Percentiles rank a stretch among this genome's conserved stretches.
Evolutionary conservation across 176 grass and related monocot species (phyloP).

Genomic region (Bothriochloa decipiens): DNA sequence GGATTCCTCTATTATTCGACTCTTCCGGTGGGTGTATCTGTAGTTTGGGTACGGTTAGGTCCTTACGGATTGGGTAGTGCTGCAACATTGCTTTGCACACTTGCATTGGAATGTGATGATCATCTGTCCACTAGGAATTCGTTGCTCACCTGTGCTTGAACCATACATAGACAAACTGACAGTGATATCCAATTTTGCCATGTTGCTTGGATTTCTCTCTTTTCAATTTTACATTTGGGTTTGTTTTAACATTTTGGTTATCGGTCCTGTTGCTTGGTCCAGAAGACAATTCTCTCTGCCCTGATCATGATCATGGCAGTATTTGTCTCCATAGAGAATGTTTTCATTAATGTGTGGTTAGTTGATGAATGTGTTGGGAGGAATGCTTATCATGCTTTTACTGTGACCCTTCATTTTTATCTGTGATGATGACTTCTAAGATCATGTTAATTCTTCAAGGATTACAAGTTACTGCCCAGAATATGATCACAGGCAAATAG

Average conservation of each 20-base stretch:
- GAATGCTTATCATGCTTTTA: conserved; percentile 20
- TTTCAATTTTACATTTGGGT: no score
- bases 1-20: not conserved
- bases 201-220: no score
- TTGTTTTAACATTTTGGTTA: no score
- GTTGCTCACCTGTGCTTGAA: not conserved
- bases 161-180: no score
- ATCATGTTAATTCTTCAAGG: not conserved
- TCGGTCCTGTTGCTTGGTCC: no score
- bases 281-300: no score
- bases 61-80: not conserved
- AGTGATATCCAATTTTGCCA: no score
- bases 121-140: no score
- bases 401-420: conserved; percentile 18
- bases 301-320: no score
- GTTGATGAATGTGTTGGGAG: conserved; percentile 1
- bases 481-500: conserved; percentile 1
- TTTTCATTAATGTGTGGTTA: no score
- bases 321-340: no score
- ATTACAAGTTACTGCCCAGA: conserved; percentile 3
- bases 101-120: not conserved
- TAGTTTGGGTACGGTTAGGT: not conserved
- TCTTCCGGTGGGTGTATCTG: not conserved
- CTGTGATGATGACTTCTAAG: not conserved
- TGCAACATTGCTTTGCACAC: not conserved